These are phyloP conservation scores for Mycosphaerelloides madeirae DNA, from an alignment of 2,329 filamentous ascomycete species.

Conservation along the genomic window DNA sequence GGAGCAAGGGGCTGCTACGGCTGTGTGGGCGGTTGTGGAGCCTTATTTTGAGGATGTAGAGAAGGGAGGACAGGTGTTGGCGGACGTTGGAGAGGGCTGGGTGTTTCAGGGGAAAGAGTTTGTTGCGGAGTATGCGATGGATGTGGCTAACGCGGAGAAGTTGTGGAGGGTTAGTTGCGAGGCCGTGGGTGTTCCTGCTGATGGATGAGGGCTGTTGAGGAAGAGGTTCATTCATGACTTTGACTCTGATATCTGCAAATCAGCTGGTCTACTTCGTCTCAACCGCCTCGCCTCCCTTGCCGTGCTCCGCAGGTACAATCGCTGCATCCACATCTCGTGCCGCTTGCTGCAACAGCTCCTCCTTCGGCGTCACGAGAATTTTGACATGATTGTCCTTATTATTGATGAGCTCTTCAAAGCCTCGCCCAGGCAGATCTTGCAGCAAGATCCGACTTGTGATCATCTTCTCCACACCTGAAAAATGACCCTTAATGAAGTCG, in stretches of 20 bases:
- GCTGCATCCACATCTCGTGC: neutral
- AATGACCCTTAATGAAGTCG: conserved; percentile 7
- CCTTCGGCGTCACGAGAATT: conserved; percentile 10
- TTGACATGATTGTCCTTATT: conserved; percentile 12
- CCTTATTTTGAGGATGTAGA: conserved; percentile 41
- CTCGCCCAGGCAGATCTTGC: conserved; percentile 1
- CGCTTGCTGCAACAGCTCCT: neutral
- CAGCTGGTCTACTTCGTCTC: no score
- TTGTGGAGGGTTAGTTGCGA: conserved; percentile 41
- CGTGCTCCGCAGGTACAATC: neutral
- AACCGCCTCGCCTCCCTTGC: neutral
- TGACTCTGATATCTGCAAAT: no score
- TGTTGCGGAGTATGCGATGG: conserved; percentile 30
- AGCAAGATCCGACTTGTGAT: conserved; percentile 10
- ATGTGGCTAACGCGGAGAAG: conserved; percentile 40
- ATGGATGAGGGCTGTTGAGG: no score
- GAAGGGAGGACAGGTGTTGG: conserved; percentile 45
- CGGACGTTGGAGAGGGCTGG: conserved; percentile 36
- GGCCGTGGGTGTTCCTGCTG: conserved; percentile 23
- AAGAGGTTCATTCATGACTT: no score
- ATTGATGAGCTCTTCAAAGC: conserved; percentile 10
- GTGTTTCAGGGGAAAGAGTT: conserved; percentile 20
- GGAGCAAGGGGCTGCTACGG: conserved; percentile 48
- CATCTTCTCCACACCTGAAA: conserved; percentile 8
- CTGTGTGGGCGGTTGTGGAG: conserved; percentile 42